These are phyloP conservation scores for Blastobotrys buckinghamii DNA, from an alignment of 1,139 yeast species.

Conservation along the genomic window DNA sequence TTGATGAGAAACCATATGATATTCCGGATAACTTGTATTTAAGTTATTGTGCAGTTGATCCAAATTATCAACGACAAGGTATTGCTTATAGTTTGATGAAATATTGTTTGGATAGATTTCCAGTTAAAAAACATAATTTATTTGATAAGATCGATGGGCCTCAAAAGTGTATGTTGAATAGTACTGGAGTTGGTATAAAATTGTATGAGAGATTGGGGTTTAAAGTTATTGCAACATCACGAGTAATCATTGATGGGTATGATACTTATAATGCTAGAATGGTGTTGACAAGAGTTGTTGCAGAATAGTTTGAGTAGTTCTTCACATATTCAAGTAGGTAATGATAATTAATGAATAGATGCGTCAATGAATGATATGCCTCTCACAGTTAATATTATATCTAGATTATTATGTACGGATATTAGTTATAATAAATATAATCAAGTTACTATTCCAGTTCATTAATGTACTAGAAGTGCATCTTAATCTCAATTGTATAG, in stretches of 20 bases:
- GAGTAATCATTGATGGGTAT: not conserved
- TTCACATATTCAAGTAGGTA: no score
- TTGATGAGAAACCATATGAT: not conserved
- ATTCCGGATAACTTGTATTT: not conserved
- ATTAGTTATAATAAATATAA: no score
- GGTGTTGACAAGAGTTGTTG: not conserved
- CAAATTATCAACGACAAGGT: not conserved
- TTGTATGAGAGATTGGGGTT: conserved; percentile 17
- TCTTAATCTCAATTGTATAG: no score
- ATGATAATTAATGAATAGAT: no score
- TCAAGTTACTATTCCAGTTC: no score
- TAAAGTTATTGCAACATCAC: not conserved
- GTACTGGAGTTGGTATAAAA: conserved; percentile 14
- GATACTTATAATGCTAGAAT: not conserved
- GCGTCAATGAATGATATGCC: no score
- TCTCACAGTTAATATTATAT: no score
- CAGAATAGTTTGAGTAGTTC: no score
- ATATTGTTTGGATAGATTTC: not conserved
- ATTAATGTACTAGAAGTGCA: no score
- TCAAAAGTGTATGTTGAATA: conserved; percentile 14
- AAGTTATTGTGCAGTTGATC: not conserved
- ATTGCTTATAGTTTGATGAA: not conserved
- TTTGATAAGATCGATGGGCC: conserved; percentile 15
- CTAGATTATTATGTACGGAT: no score
- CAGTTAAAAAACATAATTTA: not conserved